Evolutionary conservation across 129 eudicot species (phyloP), one percentile per base, ranked within the genome.

Genomic region (Tagetes patula): DNA sequence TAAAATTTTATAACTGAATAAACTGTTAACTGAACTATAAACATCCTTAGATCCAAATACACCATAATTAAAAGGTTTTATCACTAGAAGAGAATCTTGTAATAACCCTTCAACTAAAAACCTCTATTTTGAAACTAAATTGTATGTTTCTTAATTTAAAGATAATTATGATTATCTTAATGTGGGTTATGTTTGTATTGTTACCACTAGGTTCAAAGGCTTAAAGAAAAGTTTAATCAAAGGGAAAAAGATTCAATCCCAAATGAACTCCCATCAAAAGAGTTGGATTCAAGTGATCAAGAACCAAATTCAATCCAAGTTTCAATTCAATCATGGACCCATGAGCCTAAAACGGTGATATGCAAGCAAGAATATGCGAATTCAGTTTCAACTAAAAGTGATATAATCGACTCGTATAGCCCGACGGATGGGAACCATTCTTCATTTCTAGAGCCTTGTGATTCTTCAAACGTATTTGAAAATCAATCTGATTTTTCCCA

Each of bases 301-400:
- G 80, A 78, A 80, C 65, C 81, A 64, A 75, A 48, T 31, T 63
- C 62, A 59, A 72, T 56, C 47, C 84, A 55, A n/a, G 12, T 59
- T 60, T 66, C 83, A 11, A 75, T 65, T 53, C 62, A 74, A 52
- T 62, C 34, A 47, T 73, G 62, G 71, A 39, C 71, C 69, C 49
- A 69, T 64, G 84, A 53, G 52, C 75, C 85, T 8, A 70, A 20
- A 13, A 12, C 73, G 72, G 56, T 79, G 39, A 72, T 74, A 3
- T 74, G 82, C 74, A 89, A 87, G 71, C 87, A 78, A 69, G 93
- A 90, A 69, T 88, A 85, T 72, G 94, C 86, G 8, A 84, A 82
- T 80, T 88, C 97, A 0, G 85, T 82, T 65, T 88, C 97, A 1
- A 87, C 83, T 4, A 86, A 83, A 69, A 88, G 97, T 49, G 96